A percentile compares a stretch with the other conserved stretches of the same genome.
These are phyloP conservation scores for Phylloporus arenicola DNA, from an alignment of 768 basidiomycete species.

Conservation along the genomic window DNA sequence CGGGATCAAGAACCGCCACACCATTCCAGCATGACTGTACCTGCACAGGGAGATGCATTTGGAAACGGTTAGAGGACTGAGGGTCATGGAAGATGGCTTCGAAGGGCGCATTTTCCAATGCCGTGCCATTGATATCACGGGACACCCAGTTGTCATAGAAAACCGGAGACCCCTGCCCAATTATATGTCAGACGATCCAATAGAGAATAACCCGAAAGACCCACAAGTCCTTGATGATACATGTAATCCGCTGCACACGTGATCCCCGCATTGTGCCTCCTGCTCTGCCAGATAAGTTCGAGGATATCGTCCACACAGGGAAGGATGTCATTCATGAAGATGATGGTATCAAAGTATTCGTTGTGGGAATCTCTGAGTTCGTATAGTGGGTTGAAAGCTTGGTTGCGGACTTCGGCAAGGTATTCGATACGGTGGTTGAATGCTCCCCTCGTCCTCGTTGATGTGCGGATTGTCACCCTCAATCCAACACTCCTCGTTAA, in stretches of 20 bases:
- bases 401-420: constrained; percentile 99
- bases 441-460: constrained; percentile 85
- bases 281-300: constrained; percentile 94
- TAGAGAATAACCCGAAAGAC: constrained; percentile 22
- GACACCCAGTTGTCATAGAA: constrained; percentile 99
- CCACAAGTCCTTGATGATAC: constrained; percentile 91
- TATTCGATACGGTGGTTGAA: constrained; percentile 99
- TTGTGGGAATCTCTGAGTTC: constrained; percentile 88
- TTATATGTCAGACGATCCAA: neutral
- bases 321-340: constrained; percentile 99
- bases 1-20: constrained; percentile 91
- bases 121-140: constrained; percentile 96
- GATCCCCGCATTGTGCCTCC: constrained; percentile 92
- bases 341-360: constrained; percentile 92
- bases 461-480: constrained; percentile 89
- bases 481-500: constrained; percentile 86
- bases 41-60: constrained; percentile 88
- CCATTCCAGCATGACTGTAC: constrained; percentile 99
- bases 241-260: constrained; percentile 99
- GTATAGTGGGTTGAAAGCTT: constrained; percentile 91
- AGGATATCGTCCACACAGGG: constrained; percentile 97
- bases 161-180: constrained; percentile 65
- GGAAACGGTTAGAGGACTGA: constrained; percentile 74
- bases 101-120: constrained; percentile 96
- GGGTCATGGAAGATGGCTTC: constrained; percentile 88